Percentiles rank a stretch among this genome's conserved stretches.
phyloP scores from a whole-genome alignment of 2,329 filamentous ascomycete species.

The Madurella fahalii region DNA sequence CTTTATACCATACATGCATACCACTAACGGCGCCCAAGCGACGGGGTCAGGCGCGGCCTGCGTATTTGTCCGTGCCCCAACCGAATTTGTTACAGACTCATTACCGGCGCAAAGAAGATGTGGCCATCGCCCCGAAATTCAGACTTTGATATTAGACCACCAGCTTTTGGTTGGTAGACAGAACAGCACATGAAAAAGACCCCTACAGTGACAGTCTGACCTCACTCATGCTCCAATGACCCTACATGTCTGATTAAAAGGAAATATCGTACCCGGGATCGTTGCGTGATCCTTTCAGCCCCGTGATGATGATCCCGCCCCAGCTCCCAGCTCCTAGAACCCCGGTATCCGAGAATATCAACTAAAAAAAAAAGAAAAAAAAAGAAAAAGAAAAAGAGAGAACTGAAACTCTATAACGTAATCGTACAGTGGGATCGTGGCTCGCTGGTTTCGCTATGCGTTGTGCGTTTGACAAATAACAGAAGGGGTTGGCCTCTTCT shows the following conservation, averaged over 20 bases:
- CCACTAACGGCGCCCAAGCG: not conserved
- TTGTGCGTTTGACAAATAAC: not conserved
- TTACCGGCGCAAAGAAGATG: not conserved
- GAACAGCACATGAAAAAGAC: not conserved
- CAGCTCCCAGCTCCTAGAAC: not conserved
- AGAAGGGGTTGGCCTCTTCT: not conserved
- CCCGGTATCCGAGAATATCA: conserved; percentile 5
- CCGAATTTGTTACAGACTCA: not conserved
- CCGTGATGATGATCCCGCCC: not conserved
- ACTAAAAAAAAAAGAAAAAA: conserved; percentile 16
- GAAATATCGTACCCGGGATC: not conserved
- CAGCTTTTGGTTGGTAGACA: not conserved
- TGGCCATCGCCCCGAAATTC: not conserved
- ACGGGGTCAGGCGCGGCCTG: too few species aligned
- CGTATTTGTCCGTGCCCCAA: too few species aligned
- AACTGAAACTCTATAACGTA: conserved; percentile 29
- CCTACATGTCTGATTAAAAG: not conserved
- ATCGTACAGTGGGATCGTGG: conserved; percentile 29
- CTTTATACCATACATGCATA: not conserved
- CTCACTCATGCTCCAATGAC: not conserved
- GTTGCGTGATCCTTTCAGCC: not conserved
- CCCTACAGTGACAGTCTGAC: conserved; percentile 6
- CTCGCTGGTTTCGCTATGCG: conserved; percentile 5
- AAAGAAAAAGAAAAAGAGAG: conserved; percentile 16
- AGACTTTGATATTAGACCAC: not conserved